phyloP scores from a whole-genome alignment of 1,284 basidiomycete genomes.

The Inonotus hispidus region DNA sequence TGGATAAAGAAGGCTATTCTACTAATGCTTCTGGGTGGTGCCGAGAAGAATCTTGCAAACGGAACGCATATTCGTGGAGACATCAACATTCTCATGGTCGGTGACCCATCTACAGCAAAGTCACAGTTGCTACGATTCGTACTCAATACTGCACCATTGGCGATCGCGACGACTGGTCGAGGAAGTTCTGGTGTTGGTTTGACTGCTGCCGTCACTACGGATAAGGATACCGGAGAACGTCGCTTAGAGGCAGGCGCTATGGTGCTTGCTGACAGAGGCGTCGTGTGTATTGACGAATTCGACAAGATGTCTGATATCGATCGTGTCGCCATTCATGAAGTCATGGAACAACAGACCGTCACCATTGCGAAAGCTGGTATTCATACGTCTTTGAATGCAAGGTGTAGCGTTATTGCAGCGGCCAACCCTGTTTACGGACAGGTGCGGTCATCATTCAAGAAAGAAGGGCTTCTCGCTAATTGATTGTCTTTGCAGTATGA shows the following conservation, averaged over 20 bases:
- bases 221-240: constrained; percentile 96
- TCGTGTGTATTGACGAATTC: constrained; percentile 99
- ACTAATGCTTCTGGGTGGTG: constrained; percentile 89
- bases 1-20: constrained; percentile 95
- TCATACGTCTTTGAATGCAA: constrained; percentile 95
- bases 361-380: constrained; percentile 99
- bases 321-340: constrained; percentile 99
- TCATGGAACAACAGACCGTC: constrained; percentile 99
- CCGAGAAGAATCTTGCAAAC: constrained; percentile 96
- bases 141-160: constrained; percentile 91
- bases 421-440: constrained; percentile 99
- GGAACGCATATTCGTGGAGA: constrained; percentile 99
- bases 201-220: constrained; percentile 98
- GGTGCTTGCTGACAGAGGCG: constrained; percentile 99
- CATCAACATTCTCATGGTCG: constrained; percentile 99
- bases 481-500: constrained; percentile 71
- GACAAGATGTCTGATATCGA: constrained; percentile 99
- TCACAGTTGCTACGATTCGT: constrained; percentile 97
- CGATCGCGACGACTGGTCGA: constrained; percentile 96
- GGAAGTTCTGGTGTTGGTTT: constrained; percentile 98
- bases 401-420: constrained; percentile 96
- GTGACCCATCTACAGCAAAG: constrained; percentile 97
- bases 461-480: neutral
- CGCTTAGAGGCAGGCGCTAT: constrained; percentile 97
- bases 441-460: constrained; percentile 38